Percentiles rank a stretch among this genome's conserved stretches.
Conservation (phyloP, 495 filamentous ascomycete genomes). For the Polyplosphaeria fusca region DNA sequence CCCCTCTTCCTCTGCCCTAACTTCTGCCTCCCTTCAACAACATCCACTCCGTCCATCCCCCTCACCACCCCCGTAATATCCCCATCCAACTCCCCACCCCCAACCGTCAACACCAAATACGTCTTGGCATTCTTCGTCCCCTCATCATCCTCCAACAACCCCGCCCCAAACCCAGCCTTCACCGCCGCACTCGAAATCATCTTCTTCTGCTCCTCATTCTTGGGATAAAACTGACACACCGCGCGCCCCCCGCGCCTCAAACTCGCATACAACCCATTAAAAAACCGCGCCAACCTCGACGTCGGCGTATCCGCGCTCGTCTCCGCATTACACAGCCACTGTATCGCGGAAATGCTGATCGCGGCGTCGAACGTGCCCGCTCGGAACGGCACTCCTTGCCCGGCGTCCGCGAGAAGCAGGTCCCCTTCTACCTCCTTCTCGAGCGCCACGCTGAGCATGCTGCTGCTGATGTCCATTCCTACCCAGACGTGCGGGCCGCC, state of each 20-base stretch:
- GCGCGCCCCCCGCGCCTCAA: conserved; percentile 82
- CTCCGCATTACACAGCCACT: conserved; percentile 98
- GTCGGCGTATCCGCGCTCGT: conserved; percentile 73
- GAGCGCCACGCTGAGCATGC: conserved; percentile 88
- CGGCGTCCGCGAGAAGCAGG: conserved; percentile 86
- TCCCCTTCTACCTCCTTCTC: conserved; percentile 92
- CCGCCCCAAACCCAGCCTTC: conserved; percentile 91
- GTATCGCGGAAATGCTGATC: conserved; percentile 88
- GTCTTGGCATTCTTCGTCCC: conserved; percentile 92
- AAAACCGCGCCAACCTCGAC: conserved; percentile 77
- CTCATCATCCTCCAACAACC: conserved; percentile 89
- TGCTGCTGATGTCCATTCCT: conserved; percentile 89
- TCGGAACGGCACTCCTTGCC: conserved; percentile 92
- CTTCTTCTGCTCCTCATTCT: conserved; percentile 82
- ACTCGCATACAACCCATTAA: conserved; percentile 84
- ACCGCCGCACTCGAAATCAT: conserved; percentile 91
- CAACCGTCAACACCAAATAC: conserved; percentile 91
- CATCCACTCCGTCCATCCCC: conserved; percentile 83
- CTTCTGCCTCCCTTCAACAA: conserved; percentile 65
- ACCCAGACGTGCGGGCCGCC: conserved; percentile 90
- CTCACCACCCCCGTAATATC: conserved; percentile 85
- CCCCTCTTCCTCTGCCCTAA: conserved; percentile 49
- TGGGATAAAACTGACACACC: conserved; percentile 97
- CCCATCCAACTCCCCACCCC: conserved; percentile 65
- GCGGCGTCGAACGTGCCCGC: conserved; percentile 92